A percentile compares a stretch with the other conserved stretches of the same genome.
Conservation (phyloP, 1,284 basidiomycete genomes). For the Moniliella sp. region DNA sequence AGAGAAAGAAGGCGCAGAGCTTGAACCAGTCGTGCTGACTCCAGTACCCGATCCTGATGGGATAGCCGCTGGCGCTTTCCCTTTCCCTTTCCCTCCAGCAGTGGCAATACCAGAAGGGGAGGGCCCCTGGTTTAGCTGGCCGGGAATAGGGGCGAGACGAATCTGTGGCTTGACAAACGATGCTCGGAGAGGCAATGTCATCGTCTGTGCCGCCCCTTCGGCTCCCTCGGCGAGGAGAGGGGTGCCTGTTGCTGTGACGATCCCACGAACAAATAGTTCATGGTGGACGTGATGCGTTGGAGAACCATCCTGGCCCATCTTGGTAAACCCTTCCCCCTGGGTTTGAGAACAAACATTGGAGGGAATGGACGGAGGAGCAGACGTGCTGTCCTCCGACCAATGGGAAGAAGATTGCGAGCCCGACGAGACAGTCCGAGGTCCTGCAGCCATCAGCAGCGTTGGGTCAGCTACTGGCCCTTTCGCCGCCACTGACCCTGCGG, state of each 20-base stretch:
- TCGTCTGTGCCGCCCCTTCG: slow-evolving; percentile 5
- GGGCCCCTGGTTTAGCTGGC: background rate
- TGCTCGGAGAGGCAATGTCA: slow-evolving; percentile 11
- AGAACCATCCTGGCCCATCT: too few relatives aligned
- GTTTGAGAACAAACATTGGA: too few relatives aligned
- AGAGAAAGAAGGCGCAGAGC: background rate
- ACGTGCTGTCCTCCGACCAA: background rate
- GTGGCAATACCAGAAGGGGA: slow-evolving; percentile 24
- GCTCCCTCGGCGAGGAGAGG: background rate
- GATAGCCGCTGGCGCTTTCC: slow-evolving; percentile 12
- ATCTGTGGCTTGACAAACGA: slow-evolving; percentile 12
- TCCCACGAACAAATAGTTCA: background rate
- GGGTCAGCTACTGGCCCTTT: background rate
- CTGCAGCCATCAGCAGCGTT: background rate
- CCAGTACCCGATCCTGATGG: background rate
- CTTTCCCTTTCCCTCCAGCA: slow-evolving; percentile 22
- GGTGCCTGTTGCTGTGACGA: background rate
- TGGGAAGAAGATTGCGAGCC: too few relatives aligned
- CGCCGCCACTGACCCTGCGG: background rate
- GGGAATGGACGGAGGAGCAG: background rate
- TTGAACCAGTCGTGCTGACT: background rate
- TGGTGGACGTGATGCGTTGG: background rate
- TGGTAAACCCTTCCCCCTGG: too few relatives aligned
- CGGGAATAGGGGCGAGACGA: slow-evolving; percentile 1
- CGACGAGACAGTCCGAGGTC: background rate